Percentiles rank a stretch among this genome's conserved stretches.
phyloP scores from a whole-genome alignment of 2,329 filamentous ascomycete species.

The Hortaea sp. region DNA sequence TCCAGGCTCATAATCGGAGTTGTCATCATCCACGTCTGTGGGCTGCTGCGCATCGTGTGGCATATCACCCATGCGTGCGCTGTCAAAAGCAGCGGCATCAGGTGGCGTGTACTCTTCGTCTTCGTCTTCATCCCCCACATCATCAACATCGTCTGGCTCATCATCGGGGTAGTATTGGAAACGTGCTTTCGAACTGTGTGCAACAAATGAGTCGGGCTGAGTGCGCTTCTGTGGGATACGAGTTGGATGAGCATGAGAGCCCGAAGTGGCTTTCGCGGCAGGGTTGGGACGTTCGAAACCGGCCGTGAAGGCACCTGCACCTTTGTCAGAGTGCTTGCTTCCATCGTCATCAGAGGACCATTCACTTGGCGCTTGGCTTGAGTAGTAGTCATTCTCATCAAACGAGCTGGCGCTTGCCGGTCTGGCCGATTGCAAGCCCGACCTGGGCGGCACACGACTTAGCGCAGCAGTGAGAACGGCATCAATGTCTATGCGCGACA shows the following conservation, averaged over 20 bases:
- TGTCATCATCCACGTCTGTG: slow-evolving; percentile 20
- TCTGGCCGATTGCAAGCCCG: slow-evolving; percentile 51
- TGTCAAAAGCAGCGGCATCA: slow-evolving; percentile 17
- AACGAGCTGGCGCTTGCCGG: slow-evolving; percentile 59
- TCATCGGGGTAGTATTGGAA: slow-evolving; percentile 4
- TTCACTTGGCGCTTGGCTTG: slow-evolving; percentile 68
- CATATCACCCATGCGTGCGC: slow-evolving; percentile 9
- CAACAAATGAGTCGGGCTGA: slow-evolving; percentile 1
- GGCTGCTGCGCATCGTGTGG: slow-evolving; percentile 9
- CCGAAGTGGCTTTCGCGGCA: slow-evolving; percentile 3
- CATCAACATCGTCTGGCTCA: slow-evolving; percentile 4
- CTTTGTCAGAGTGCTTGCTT: slow-evolving; percentile 35
- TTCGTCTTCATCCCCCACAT: slow-evolving; percentile 10
- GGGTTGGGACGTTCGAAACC: slow-evolving; percentile 14
- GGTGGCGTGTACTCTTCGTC: slow-evolving; percentile 26
- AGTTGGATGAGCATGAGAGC: slow-evolving; percentile 4
- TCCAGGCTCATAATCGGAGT: slow-evolving; percentile 28
- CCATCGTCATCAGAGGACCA: slow-evolving; percentile 48
- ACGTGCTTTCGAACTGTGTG: slow-evolving; percentile 7
- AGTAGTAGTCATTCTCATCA: slow-evolving; percentile 93
- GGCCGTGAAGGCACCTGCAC: slow-evolving; percentile 27
- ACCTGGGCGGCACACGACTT: slow-evolving; percentile 59
- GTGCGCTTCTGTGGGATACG: slow-evolving; percentile 3
- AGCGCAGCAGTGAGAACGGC: slow-evolving; percentile 49
- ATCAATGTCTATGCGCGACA: slow-evolving; percentile 32